phyloP scores from a whole-genome alignment of 768 basidiomycete genomes.

The Mycena galericulata region DNA sequence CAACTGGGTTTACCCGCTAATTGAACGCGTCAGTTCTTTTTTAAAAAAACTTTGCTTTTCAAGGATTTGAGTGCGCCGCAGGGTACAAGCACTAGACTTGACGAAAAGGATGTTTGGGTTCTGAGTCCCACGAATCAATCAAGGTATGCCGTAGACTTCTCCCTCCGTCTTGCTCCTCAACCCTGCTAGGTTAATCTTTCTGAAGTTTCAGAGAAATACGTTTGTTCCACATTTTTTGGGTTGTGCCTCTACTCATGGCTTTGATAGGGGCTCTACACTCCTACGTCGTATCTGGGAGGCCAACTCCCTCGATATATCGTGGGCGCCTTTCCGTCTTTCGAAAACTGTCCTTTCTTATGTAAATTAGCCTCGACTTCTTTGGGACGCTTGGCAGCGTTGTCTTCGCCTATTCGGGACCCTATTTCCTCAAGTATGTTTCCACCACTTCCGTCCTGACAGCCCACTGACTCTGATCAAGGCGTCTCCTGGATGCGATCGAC shows the following conservation, averaged over 20 bases:
- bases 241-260: background rate
- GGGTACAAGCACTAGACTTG: constrained; percentile 66
- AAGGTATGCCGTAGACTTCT: too few relatives aligned
- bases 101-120: constrained; percentile 78
- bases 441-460: background rate
- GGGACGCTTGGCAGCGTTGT: constrained; percentile 77
- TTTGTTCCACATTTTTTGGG: background rate
- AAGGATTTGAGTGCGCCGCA: constrained; percentile 17
- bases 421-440: constrained; percentile 78
- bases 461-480: background rate
- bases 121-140: constrained; percentile 80
- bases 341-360: background rate
- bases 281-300: constrained; percentile 57
- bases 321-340: constrained; percentile 28
- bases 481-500: constrained; percentile 46
- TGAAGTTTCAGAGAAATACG: constrained; percentile 51
- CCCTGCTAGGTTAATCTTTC: constrained; percentile 72
- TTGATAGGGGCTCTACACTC: constrained; percentile 42
- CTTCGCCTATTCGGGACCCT: constrained; percentile 85
- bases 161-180: too few relatives aligned
- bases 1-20: constrained; percentile 74
- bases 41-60: too few relatives aligned
- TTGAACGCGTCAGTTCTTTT: constrained; percentile 48
- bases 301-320: constrained; percentile 62
- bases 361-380: constrained; percentile 67